Percentiles rank a stretch among this genome's conserved stretches.
Conservation (phyloP, 1,284 basidiomycete genomes). For the Rhodotorula glutinis region DNA sequence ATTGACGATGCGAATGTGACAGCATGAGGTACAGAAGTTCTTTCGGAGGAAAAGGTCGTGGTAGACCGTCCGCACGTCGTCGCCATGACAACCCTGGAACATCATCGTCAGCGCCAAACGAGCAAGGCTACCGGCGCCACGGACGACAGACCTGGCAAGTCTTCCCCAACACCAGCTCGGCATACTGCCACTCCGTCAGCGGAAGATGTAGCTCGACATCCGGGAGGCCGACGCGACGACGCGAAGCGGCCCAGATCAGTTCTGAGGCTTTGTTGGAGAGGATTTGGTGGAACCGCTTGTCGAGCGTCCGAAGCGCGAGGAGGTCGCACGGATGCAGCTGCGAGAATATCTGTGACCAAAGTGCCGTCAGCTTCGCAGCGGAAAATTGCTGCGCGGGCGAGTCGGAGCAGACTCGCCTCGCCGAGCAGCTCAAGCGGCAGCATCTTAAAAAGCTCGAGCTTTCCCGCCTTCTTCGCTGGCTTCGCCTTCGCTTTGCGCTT, state of each 20-base stretch:
- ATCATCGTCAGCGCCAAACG: neutral
- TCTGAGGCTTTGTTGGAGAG: neutral
- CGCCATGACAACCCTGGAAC: neutral
- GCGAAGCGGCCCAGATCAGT: slow-evolving; percentile 2
- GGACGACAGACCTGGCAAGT: slow-evolving; percentile 8
- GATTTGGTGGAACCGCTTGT: slow-evolving; percentile 10
- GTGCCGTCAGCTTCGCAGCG: no score
- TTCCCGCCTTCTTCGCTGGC: neutral
- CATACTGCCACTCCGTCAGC: slow-evolving; percentile 10
- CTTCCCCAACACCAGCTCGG: slow-evolving; percentile 3
- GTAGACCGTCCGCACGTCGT: neutral
- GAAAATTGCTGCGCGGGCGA: neutral
- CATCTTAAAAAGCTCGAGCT: slow-evolving; percentile 4
- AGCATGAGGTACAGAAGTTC: slow-evolving; percentile 1
- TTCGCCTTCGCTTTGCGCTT: neutral
- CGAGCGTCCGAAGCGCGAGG: slow-evolving; percentile 3
- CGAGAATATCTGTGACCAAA: slow-evolving; percentile 14
- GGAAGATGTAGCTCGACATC: neutral
- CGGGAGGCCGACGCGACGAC: neutral
- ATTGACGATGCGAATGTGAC: neutral
- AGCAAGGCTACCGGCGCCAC: no score
- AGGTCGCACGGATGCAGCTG: slow-evolving; percentile 19
- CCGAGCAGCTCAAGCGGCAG: slow-evolving; percentile 26
- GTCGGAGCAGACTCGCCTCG: slow-evolving; percentile 8
- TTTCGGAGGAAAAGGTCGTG: slow-evolving; percentile 10